These are phyloP conservation scores for Flueggea neowawraea DNA, from an alignment of 441 rosid species.

Conservation along the genomic window DNA sequence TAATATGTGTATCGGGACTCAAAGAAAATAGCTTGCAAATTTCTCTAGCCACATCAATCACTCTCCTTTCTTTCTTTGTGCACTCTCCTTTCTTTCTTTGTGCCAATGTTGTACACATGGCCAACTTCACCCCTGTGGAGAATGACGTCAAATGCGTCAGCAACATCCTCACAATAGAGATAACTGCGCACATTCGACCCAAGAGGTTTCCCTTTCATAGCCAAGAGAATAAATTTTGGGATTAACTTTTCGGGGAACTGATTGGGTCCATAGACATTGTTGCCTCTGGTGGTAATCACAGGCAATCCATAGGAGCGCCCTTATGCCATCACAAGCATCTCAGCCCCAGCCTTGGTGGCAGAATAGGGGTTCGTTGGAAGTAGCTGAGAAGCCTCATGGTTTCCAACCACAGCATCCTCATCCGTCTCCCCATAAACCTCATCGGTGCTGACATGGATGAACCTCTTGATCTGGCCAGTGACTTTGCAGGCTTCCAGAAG, in stretches of 20 bases:
- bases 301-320: slow-evolving; percentile 57
- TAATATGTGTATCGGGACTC: slow-evolving; percentile 61
- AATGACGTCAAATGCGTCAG: slow-evolving; percentile 89
- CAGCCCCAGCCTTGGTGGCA: slow-evolving; percentile 61
- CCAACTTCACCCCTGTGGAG: slow-evolving; percentile 94
- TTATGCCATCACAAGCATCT: slow-evolving; percentile 64
- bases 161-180: slow-evolving; percentile 93
- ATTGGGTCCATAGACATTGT: slow-evolving; percentile 59
- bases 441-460: slow-evolving; percentile 65
- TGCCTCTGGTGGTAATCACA: slow-evolving; percentile 55
- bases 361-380: slow-evolving; percentile 59
- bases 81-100: slow-evolving; percentile 93
- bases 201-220: slow-evolving; percentile 58
- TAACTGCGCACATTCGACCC: slow-evolving; percentile 90
- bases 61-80: slow-evolving; percentile 89
- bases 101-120: slow-evolving; percentile 88
- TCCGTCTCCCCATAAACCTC: slow-evolving; percentile 64
- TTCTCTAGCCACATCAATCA: slow-evolving; percentile 84
- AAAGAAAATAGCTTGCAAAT: slow-evolving; percentile 66
- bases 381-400: slow-evolving; percentile 58
- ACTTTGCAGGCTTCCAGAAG: slow-evolving; percentile 63
- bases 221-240: slow-evolving; percentile 53
- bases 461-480: slow-evolving; percentile 56
- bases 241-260: slow-evolving; percentile 57
- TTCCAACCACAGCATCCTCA: slow-evolving; percentile 53